phyloP scores from a whole-genome alignment of 345 rosid species.

The Cardamine resedifolia region DNA sequence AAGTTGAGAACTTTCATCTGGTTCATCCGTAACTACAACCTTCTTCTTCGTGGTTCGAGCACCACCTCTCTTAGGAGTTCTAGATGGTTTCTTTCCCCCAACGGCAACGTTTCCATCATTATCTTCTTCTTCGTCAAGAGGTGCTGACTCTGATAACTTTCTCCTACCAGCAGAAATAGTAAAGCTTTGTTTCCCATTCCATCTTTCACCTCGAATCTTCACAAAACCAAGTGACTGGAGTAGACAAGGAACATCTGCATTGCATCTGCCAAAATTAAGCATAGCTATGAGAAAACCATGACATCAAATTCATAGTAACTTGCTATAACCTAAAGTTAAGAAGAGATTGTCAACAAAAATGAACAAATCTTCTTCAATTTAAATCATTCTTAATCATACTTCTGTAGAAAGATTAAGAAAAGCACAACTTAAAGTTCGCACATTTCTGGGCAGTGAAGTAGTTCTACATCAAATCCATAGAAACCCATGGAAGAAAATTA shows the following conservation, averaged over 20 bases:
- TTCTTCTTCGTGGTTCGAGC: constrained; percentile 60
- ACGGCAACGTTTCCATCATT: constrained; percentile 48
- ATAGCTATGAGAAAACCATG: constrained; percentile 10
- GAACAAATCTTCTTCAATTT: neutral
- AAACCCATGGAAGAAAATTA: neutral
- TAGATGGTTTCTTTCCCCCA: constrained; percentile 46
- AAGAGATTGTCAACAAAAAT: neutral
- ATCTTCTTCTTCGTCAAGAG: constrained; percentile 45
- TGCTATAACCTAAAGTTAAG: constrained; percentile 9
- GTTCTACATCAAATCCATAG: neutral
- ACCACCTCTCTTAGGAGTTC: constrained; percentile 42
- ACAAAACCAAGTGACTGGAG: constrained; percentile 42
- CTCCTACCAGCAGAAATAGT: constrained; percentile 51
- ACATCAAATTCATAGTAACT: neutral
- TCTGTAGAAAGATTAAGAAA: constrained; percentile 5
- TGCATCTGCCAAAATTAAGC: constrained; percentile 51
- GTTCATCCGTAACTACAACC: constrained; percentile 29
- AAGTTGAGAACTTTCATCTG: constrained; percentile 43
- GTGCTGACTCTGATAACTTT: constrained; percentile 44
- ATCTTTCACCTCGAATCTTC: constrained; percentile 45
- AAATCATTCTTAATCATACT: neutral
- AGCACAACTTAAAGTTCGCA: neutral
- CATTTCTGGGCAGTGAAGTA: constrained; percentile 7
- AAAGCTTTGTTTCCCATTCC: constrained; percentile 48
- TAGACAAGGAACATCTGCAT: constrained; percentile 39